Evolutionary conservation across 2,329 filamentous ascomycete species (phyloP).

Genomic region (Ceratocystis smalleyi): DNA sequence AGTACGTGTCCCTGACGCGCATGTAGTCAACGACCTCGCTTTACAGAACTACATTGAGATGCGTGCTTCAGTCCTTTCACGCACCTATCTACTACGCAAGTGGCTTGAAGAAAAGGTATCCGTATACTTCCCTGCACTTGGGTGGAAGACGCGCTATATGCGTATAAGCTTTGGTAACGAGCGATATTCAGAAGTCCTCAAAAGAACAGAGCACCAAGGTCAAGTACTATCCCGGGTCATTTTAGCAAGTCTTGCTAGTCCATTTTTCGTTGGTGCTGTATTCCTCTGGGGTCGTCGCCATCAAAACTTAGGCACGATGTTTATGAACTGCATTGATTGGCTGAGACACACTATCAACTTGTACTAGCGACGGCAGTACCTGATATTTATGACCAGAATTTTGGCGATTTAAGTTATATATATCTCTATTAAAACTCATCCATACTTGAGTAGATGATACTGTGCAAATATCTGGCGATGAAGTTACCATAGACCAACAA

Average conservation of each 20-base stretch:
- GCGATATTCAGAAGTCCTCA: slow-evolving; percentile 69
- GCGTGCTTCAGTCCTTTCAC: slow-evolving; percentile 68
- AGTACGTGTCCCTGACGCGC: slow-evolving; percentile 59
- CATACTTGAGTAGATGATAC: too few species aligned
- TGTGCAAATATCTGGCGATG: too few species aligned
- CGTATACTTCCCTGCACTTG: slow-evolving; percentile 56
- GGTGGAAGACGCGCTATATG: slow-evolving; percentile 86
- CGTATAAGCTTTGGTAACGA: slow-evolving; percentile 89
- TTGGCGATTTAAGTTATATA: too few species aligned
- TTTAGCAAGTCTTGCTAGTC: slow-evolving; percentile 2
- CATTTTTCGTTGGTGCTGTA: slow-evolving; percentile 7
- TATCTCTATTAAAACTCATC: too few species aligned
- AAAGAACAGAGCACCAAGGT: slow-evolving; percentile 53
- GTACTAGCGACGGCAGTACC: too few species aligned
- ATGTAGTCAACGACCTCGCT: slow-evolving; percentile 84
- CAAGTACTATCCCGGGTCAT: slow-evolving; percentile 30
- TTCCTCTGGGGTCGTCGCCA: slow-evolving; percentile 9
- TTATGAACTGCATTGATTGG: neutral
- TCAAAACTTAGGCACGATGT: neutral
- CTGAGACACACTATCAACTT: neutral
- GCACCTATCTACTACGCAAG: slow-evolving; percentile 66
- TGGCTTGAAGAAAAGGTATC: slow-evolving; percentile 71
- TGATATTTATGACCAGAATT: too few species aligned
- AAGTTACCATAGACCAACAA: too few species aligned
- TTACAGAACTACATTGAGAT: slow-evolving; percentile 89